Conservation (phyloP, 495 filamentous ascomycete species). For the Trichodelitschia bisporula region DNA sequence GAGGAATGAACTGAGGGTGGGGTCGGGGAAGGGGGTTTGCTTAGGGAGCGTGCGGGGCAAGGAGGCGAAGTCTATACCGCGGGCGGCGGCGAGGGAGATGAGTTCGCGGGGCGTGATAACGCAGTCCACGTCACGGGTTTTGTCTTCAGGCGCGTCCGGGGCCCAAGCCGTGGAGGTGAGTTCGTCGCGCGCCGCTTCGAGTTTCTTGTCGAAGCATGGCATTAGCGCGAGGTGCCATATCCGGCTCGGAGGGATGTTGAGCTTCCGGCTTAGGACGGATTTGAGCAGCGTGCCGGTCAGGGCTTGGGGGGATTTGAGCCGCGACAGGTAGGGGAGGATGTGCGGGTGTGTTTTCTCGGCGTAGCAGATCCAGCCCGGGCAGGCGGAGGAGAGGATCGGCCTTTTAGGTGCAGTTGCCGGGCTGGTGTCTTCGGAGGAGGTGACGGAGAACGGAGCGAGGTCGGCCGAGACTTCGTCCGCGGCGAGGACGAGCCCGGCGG, state of each 20-base stretch:
- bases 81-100: slow-evolving; percentile 58
- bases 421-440: slow-evolving; percentile 8
- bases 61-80: slow-evolving; percentile 44
- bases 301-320: slow-evolving; percentile 82
- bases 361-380: slow-evolving; percentile 96
- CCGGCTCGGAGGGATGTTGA: slow-evolving; percentile 45
- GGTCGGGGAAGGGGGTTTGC: slow-evolving; percentile 31
- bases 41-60: slow-evolving; percentile 27
- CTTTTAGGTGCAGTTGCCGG: too few species aligned
- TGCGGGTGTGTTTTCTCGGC: slow-evolving; percentile 92
- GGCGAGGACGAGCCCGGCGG: slow-evolving; percentile 50
- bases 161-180: slow-evolving; percentile 61
- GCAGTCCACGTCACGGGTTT: slow-evolving; percentile 78
- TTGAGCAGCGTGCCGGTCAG: slow-evolving; percentile 76
- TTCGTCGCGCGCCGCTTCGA: slow-evolving; percentile 83
- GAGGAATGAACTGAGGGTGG: slow-evolving; percentile 39
- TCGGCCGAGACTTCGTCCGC: slow-evolving; percentile 40
- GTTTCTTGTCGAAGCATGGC: slow-evolving; percentile 98
- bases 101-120: slow-evolving; percentile 91
- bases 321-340: slow-evolving; percentile 73
- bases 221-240: slow-evolving; percentile 91
- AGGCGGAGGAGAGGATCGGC: slow-evolving; percentile 73
- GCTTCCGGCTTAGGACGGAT: slow-evolving; percentile 42
- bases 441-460: slow-evolving; percentile 7
- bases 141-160: slow-evolving; percentile 19